Evolutionary conservation across 2,329 filamentous ascomycete genomes (phyloP).

Genomic region (Blumeriella jaapii): DNA sequence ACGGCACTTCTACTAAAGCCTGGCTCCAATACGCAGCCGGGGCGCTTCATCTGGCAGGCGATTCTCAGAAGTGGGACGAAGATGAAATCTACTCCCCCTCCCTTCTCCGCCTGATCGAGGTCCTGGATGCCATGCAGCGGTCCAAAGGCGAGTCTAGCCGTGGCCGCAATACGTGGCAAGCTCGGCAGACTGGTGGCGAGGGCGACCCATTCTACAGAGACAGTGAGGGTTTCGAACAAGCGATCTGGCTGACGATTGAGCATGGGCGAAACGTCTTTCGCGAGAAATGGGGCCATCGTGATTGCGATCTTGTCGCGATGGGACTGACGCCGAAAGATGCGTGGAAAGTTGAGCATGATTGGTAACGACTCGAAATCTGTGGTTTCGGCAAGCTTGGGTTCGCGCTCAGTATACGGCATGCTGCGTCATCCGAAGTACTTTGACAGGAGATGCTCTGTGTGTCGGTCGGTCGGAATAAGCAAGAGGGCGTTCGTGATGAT

Average conservation of each 20-base stretch:
- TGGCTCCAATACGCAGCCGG: background rate
- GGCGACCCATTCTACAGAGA: slow-evolving; percentile 43
- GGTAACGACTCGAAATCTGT: no score
- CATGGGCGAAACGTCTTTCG: slow-evolving; percentile 32
- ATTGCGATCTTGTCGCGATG: slow-evolving; percentile 31
- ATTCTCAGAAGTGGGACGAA: slow-evolving; percentile 10
- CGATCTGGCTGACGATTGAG: slow-evolving; percentile 35
- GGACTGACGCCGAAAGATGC: slow-evolving; percentile 33
- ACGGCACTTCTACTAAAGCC: background rate
- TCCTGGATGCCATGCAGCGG: slow-evolving; percentile 24
- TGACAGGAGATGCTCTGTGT: no score
- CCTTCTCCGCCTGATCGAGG: slow-evolving; percentile 23
- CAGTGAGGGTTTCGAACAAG: slow-evolving; percentile 33
- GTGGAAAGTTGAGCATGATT: slow-evolving; percentile 36
- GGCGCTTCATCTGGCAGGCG: background rate
- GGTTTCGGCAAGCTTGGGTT: no score
- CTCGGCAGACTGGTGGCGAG: slow-evolving; percentile 37
- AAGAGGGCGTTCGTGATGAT: no score
- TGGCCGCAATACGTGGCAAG: slow-evolving; percentile 41
- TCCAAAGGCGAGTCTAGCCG: slow-evolving; percentile 22
- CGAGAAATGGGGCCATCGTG: slow-evolving; percentile 36
- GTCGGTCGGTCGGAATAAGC: no score
- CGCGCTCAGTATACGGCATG: no score
- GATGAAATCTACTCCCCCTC: slow-evolving; percentile 20
- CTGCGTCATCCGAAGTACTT: no score